phyloP scores from a whole-genome alignment of 1,284 basidiomycete genomes.

The Leccinum solheimii region DNA sequence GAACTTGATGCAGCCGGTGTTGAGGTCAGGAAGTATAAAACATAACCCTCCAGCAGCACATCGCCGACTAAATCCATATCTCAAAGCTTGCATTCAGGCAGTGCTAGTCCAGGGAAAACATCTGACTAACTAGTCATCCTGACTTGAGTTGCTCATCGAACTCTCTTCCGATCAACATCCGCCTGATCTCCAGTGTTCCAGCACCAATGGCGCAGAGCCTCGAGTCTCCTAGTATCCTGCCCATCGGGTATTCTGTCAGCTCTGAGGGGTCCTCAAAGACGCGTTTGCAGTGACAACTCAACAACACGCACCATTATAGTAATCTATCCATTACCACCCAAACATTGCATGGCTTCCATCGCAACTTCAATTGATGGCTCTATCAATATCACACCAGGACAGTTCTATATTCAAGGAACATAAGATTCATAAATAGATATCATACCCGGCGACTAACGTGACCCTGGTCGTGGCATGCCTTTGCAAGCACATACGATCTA shows the following conservation, averaged over 20 bases:
- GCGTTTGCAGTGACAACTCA: background rate
- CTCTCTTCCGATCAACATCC: conserved; percentile 88
- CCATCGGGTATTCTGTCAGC: conserved; percentile 73
- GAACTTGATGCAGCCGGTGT: background rate
- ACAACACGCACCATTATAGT: conserved; percentile 55
- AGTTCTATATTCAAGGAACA: conserved; percentile 53
- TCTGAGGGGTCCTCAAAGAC: conserved; percentile 30
- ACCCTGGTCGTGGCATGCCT: conserved; percentile 77
- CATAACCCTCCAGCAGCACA: no score
- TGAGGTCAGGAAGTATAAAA: background rate
- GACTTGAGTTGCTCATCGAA: conserved; percentile 73
- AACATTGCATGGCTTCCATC: conserved; percentile 86
- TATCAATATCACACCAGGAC: conserved; percentile 88
- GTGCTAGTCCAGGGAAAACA: background rate
- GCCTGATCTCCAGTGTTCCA: conserved; percentile 87
- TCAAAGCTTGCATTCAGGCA: no score
- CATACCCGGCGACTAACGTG: conserved; percentile 76
- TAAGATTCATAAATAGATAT: conserved; percentile 2
- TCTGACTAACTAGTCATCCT: conserved; percentile 2
- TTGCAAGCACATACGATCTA: conserved; percentile 87
- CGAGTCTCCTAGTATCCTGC: conserved; percentile 82
- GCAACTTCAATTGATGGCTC: conserved; percentile 80
- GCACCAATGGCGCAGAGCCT: conserved; percentile 89
- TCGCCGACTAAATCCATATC: no score
- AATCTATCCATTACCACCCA: conserved; percentile 92